Base-by-base conservation (phyloP, 495 filamentous ascomycete genomes). In the Penicillium soppii region DNA sequence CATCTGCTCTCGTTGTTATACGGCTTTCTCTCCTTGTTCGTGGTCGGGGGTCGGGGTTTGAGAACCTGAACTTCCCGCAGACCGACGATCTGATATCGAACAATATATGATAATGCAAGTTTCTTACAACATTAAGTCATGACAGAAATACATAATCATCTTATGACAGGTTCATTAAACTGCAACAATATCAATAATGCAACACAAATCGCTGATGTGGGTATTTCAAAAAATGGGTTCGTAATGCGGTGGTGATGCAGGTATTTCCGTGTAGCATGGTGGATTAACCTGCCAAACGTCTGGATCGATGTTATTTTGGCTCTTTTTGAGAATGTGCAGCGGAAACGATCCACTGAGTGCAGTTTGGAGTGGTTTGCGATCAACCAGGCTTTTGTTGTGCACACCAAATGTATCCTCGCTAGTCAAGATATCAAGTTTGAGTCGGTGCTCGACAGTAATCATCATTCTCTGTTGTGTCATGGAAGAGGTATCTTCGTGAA, bases 241-340 rank as follows among this genome's bases (percentile, higher is more conserved):
- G 27, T 58, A 58, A 12, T 20, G 17, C 0, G 56, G 56, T 43
- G 56, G 51, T 10, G 56, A 36, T 12, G 9, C 19, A 15, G 56
- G 46, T 30, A 58, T 19, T n/a, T 54, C 56, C 20, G 50, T 41
- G 15, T 58, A 58, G 8, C 47, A n/a, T 4, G 56, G 56, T 1
- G 47, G 56, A 35, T 30, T 33, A 8, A 37, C 37, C 39, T 45
- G 39, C 9, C 20, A 13, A 2, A 47, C 7, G 1, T 25, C 22
- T 20, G 47, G 25, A 6, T 37, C 46, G 9, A 37, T 42, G 17
- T 37, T 20, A 16, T 15, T 25, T 4, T 41, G 45, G 12, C 35
- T 27, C 15, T 21, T 46, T 4, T 33, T 36, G 15, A 46, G 2
- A 16, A 54, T 22, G 4, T 30, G 15, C 2, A 59, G n/a, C 13